phyloP scores from a whole-genome alignment of 169 alveolate species.

The Besnoitia besnoiti region DNA sequence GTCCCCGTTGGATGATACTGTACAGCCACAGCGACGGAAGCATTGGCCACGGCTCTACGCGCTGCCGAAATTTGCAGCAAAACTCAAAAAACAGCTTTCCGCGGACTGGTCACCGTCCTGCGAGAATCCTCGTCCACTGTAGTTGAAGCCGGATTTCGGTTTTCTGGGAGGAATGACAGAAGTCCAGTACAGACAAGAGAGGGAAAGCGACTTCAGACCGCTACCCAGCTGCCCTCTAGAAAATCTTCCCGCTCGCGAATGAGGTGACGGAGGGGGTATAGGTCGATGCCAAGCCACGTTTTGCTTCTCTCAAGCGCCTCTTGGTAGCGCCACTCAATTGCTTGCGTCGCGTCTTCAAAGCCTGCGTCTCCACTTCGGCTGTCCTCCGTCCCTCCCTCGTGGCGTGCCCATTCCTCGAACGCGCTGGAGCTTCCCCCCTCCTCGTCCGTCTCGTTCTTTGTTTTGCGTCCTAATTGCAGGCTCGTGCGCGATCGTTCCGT shows the following conservation, averaged over 20 bases:
- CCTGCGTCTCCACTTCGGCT: background rate
- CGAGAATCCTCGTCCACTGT: no score
- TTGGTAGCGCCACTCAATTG: background rate
- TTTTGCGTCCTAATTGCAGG: background rate
- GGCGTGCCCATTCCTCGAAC: background rate
- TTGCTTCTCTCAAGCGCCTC: background rate
- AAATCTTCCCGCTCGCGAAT: background rate
- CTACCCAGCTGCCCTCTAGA: background rate
- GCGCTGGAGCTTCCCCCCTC: background rate
- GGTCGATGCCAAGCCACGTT: constrained; percentile 24
- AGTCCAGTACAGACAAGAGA: no score
- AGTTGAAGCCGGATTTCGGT: no score
- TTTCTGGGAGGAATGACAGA: no score
- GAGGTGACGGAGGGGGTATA: background rate
- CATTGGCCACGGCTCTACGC: no score
- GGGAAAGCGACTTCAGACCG: no score
- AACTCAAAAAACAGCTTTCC: no score
- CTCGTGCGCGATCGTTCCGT: background rate
- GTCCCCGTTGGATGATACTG: no score
- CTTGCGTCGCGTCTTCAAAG: background rate
- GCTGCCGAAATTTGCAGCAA: no score
- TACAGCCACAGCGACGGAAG: no score
- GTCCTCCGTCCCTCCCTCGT: background rate
- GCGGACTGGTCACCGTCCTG: no score
- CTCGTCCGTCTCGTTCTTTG: background rate